Base-by-base conservation (phyloP, 2,329 filamentous ascomycete species). In the Capronia coronata region DNA sequence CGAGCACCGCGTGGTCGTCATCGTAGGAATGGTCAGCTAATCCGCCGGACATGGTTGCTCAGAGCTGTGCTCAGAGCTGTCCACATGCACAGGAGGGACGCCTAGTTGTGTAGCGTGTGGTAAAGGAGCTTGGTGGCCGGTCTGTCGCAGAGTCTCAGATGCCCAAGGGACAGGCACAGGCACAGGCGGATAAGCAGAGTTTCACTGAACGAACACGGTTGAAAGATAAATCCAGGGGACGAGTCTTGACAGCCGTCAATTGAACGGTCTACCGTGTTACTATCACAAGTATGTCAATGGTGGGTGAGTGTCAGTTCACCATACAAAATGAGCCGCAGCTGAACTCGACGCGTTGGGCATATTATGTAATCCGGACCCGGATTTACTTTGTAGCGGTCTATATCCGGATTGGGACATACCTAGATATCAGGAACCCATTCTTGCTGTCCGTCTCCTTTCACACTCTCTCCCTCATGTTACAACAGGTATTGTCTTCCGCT, bases 1-100 rank as follows among this genome's bases (percentile, higher is more conserved):
- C 52, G 29, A 61, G 51, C 3, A 61, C 48, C 9, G 50, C 52
- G 30, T 58, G 51, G 41, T 61, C 58, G 42, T 61, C 57, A 41
- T 58, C 57, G 46, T 53, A 58, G 10, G 48, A 45, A 46, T 59
- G 39, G 25, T 50, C 51, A 38, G 57, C 50, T 10, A 55, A 47
- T 39, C 52, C 58, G 43, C 64, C 67, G 23, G 64, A 54, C 64
- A 66, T 67, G 54, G 61, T 63, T 43, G 62, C 63, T 37, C n/a
- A n/a, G n/a, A n/a, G n/a, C n/a, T n/a, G n/a, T n/a, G n/a, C n/a
- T n/a, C n/a, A n/a, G n/a, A 38, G 32, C 32, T 38, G 45, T 42
- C 34, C 45, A 40, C 47, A 38, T 45, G 11, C 32, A 37, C 34
- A 7, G 9, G 34, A 25, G 16, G 19, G 10, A n/a, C 3, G 38